Evolutionary conservation across 2,329 filamentous ascomycete species (phyloP).

Genomic region (Ophiosphaerella korrae): DNA sequence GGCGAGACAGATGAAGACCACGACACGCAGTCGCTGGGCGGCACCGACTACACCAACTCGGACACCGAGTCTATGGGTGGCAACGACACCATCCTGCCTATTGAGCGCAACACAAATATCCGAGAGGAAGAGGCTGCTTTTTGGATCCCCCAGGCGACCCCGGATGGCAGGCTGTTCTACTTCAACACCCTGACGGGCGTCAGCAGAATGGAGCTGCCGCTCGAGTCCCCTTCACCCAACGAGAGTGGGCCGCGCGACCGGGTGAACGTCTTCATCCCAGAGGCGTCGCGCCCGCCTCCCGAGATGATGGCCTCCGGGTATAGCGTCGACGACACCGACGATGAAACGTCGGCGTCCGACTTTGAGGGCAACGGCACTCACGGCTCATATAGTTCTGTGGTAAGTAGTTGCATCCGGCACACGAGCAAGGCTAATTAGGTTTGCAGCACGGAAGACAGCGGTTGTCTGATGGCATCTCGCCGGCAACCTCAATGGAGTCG

Average conservation of each 20-base stretch:
- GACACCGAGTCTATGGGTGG: constrained; percentile 54
- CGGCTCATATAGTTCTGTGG: constrained; percentile 71
- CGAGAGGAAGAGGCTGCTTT: constrained; percentile 90
- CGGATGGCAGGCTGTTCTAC: constrained; percentile 91
- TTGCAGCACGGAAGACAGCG: constrained; percentile 57
- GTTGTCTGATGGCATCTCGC: constrained; percentile 73
- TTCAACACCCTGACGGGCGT: constrained; percentile 98
- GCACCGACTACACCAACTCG: constrained; percentile 46
- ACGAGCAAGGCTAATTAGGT: constrained; percentile 19
- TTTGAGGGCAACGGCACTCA: constrained; percentile 77
- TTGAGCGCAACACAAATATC: constrained; percentile 65
- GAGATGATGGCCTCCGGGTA: constrained; percentile 88
- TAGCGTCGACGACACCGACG: constrained; percentile 86
- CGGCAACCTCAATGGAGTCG: constrained; percentile 89
- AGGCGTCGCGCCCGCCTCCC: constrained; percentile 85
- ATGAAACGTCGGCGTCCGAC: constrained; percentile 81
- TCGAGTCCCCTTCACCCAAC: constrained; percentile 83
- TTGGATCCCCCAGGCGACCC: constrained; percentile 97
- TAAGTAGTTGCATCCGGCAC: constrained; percentile 51
- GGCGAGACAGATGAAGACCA: constrained; percentile 57
- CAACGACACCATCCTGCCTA: constrained; percentile 57
- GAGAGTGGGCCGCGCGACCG: constrained; percentile 88
- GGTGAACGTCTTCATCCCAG: constrained; percentile 85
- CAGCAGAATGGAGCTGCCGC: constrained; percentile 89
- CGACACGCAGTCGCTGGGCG: constrained; percentile 54